Evolutionary conservation across 768 basidiomycete genomes (phyloP).

Genomic region (Guyanaporus albipodus): DNA sequence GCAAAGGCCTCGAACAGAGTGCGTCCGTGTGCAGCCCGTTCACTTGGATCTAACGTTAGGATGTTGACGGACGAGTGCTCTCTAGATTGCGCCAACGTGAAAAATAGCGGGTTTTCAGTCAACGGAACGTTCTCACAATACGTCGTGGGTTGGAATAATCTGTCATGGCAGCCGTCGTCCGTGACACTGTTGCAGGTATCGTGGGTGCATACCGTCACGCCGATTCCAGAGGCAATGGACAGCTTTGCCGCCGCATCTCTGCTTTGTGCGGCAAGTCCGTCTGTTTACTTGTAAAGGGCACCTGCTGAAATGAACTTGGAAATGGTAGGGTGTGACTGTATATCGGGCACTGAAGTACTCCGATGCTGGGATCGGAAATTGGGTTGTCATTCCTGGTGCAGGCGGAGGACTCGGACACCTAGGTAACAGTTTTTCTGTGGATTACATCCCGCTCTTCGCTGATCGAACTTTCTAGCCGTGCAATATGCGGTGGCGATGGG

Average conservation of each 20-base stretch:
- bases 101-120: conserved; percentile 66
- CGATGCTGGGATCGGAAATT: conserved; percentile 62
- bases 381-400: conserved; percentile 73
- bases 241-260: conserved; percentile 71
- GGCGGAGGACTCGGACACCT: conserved; percentile 84
- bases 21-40: no score
- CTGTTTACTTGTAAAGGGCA: no score
- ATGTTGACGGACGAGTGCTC: neutral
- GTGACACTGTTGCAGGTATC: conserved; percentile 44
- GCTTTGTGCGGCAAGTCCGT: conserved; percentile 58
- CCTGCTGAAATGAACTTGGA: no score
- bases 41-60: no score
- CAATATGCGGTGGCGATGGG: conserved; percentile 81
- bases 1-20: conserved; percentile 75
- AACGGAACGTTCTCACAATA: conserved; percentile 79
- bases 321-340: conserved; percentile 67
- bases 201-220: conserved; percentile 69
- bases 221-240: conserved; percentile 65
- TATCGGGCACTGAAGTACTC: conserved; percentile 82
- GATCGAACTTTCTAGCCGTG: conserved; percentile 42
- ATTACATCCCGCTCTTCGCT: neutral
- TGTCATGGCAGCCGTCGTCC: neutral
- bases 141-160: conserved; percentile 36
- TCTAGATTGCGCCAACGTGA: conserved; percentile 55
- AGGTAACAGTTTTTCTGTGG: conserved; percentile 32